Evolutionary conservation across 805 yeast species (phyloP), one percentile per base, ranked within the genome.

Genomic region (Blastobotrys parvus): DNA sequence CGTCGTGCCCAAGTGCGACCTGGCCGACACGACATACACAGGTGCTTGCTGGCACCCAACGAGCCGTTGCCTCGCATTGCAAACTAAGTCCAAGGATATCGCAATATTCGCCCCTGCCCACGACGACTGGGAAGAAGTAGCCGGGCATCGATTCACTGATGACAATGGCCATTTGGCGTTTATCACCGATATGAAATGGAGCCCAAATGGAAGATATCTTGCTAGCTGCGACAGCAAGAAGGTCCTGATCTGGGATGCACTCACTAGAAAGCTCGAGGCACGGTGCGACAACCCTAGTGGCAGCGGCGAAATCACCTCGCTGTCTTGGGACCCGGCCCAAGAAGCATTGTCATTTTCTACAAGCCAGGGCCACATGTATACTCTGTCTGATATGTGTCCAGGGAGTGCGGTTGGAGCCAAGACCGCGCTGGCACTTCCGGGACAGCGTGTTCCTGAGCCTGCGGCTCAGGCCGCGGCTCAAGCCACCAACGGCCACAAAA

Each of bases 61-160:
- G 42, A 94, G 94, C 15, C 74, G 74, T 42, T 59, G 67, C n/a
- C 66, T 87, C 38, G 86, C 88, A 2, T 55, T 85, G 16, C 88
- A 94, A 2, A 65, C 81, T 4, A 63, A 67, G 30, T 63, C 59
- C 7, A 53, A 55, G 25, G 60, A 57, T 13, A 45, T 64, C 16
- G 57, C 55, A 2, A 47, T 64, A 2, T 49, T 55, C 31, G 44
- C 58, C 17, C 37, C 56, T 3, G n/a, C n/a, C n/a, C n/a, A n/a
- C n/a, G 50, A 49, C 23, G 44, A 51, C 23, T 58, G 63, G 61
- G 17, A 47, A 18, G 51, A 48, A 18, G n/a, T n/a, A n/a, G 42
- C 46, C 19, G 43, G 57, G 21, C 45, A 55, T n/a, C 38, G 31
- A 18, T 29, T 30, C 6, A 45, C 37, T 37, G 44, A 38, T 3